A percentile compares a stretch with the other conserved stretches of the same genome.
phyloP scores from a whole-genome alignment of 345 rosid species.

The Mallotus nudiflorus region DNA sequence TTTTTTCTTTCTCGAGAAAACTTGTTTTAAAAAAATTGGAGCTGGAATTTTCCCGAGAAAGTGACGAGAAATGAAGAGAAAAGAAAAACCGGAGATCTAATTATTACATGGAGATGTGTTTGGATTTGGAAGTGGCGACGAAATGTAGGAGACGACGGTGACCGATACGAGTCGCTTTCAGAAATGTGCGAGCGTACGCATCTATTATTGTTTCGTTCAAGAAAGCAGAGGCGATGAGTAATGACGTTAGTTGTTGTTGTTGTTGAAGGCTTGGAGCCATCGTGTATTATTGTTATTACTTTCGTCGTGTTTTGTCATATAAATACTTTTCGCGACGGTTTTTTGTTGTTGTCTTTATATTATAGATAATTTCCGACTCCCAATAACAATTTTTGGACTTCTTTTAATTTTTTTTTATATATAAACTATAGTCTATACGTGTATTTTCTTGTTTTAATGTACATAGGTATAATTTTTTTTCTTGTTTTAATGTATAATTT shows the following conservation, averaged over 20 bases:
- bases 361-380: no score
- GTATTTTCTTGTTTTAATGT: no score
- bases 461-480: no score
- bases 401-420: no score
- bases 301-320: conserved; percentile 8
- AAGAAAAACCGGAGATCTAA: not conserved
- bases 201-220: conserved; percentile 23
- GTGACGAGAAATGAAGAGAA: not conserved
- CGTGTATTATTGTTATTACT: not conserved
- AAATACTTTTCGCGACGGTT: not conserved
- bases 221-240: not conserved
- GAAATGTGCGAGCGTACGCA: not conserved
- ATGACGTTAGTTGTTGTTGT: not conserved
- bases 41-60: conserved; percentile 3
- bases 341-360: not conserved
- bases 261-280: no score
- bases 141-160: not conserved
- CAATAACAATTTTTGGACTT: no score
- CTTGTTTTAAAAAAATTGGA: not conserved
- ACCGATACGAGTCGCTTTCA: not conserved
- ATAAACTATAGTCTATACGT: no score
- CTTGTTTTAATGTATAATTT: no score
- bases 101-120: not conserved
- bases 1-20: conserved; percentile 21
- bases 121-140: not conserved